Evolutionary conservation across 1,284 basidiomycete genomes (phyloP).

Genomic region (Grifola frondosa): DNA sequence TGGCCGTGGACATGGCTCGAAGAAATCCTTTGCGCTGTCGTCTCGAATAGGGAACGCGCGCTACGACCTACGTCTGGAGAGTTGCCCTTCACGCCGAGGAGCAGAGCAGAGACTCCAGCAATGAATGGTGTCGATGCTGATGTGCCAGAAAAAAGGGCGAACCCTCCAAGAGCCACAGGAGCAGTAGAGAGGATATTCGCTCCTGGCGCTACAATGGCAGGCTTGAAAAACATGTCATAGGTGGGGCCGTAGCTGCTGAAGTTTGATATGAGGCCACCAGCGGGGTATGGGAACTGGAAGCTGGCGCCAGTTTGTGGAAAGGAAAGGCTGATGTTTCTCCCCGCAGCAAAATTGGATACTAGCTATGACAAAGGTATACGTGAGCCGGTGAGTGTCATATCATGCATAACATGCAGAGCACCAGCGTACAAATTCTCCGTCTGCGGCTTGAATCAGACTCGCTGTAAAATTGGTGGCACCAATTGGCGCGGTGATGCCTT

Average conservation of each 20-base stretch:
- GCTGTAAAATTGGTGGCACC: conserved; percentile 44
- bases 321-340: conserved; percentile 38
- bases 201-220: conserved; percentile 50
- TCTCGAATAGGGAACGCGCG: conserved; percentile 56
- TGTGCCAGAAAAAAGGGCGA: conserved; percentile 44
- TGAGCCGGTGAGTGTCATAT: conserved; percentile 12
- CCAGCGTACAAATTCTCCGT: conserved; percentile 33
- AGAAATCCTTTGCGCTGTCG: conserved; percentile 51
- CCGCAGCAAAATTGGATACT: conserved; percentile 40
- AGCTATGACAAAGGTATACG: conserved; percentile 26
- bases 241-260: conserved; percentile 53
- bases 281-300: conserved; percentile 32
- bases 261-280: conserved; percentile 45
- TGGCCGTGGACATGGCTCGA: conserved; percentile 48
- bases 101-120: conserved; percentile 65
- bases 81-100: conserved; percentile 56
- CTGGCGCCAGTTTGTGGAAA: conserved; percentile 40
- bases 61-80: conserved; percentile 36
- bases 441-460: conserved; percentile 36
- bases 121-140: conserved; percentile 52
- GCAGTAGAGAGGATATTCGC: conserved; percentile 60
- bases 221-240: conserved; percentile 51
- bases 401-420: conserved; percentile 7
- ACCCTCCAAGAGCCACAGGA: conserved; percentile 44
- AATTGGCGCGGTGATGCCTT: conserved; percentile 41